Conservation (phyloP, 345 rosid genomes). For the Chamaenerion angustifolium region DNA sequence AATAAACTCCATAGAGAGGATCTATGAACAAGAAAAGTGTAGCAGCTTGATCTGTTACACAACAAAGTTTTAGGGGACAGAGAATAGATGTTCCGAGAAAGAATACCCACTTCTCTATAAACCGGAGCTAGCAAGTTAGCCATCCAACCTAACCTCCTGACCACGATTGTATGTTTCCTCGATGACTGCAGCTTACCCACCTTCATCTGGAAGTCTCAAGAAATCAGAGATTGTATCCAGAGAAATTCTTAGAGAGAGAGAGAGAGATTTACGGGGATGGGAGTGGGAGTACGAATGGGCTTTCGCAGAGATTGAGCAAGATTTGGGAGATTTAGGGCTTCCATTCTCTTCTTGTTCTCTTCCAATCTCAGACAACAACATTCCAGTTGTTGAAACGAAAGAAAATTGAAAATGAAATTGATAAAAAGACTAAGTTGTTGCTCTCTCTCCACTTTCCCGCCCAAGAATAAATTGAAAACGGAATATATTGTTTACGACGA, state of each 20-base stretch:
- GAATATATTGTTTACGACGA: too few species aligned
- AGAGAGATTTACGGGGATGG: constrained; percentile 24
- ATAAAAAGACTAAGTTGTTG: too few species aligned
- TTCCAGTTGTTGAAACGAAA: too few species aligned
- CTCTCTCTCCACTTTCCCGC: too few species aligned
- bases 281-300: constrained; percentile 15
- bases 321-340: constrained; percentile 52
- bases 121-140: constrained; percentile 32
- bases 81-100: background rate
- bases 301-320: constrained; percentile 39
- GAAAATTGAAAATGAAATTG: too few species aligned
- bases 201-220: constrained; percentile 29
- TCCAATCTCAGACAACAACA: constrained; percentile 42
- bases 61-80: too few species aligned
- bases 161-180: constrained; percentile 29
- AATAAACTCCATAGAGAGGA: too few species aligned
- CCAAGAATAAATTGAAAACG: too few species aligned
- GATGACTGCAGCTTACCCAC: constrained; percentile 17
- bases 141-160: constrained; percentile 56
- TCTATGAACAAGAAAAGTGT: background rate
- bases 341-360: constrained; percentile 81
- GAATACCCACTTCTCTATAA: constrained; percentile 42
- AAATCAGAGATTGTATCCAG: background rate
- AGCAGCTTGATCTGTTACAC: background rate
- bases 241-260: background rate